These are phyloP conservation scores for Leccinum disarticulatum DNA, from an alignment of 768 basidiomycete species.

Conservation along the genomic window DNA sequence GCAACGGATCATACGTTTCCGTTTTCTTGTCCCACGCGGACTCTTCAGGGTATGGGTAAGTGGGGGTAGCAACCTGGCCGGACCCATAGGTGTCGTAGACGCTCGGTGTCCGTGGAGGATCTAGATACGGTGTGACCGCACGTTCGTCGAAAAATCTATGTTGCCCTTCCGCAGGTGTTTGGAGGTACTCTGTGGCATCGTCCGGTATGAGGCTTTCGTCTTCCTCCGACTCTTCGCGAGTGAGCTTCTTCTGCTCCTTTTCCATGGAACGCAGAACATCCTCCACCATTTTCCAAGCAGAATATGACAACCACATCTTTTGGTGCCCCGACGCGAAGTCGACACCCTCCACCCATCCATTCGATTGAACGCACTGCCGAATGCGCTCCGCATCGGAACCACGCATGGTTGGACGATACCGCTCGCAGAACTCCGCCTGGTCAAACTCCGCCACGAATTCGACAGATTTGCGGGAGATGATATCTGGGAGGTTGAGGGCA, in stretches of 20 bases:
- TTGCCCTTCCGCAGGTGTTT: conserved; percentile 29
- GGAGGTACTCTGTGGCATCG: conserved; percentile 43
- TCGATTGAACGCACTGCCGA: conserved; percentile 47
- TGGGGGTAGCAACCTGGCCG: conserved; percentile 23
- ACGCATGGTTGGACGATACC: conserved; percentile 51
- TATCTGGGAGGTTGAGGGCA: conserved; percentile 51
- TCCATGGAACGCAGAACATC: conserved; percentile 52
- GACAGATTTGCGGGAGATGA: conserved; percentile 45
- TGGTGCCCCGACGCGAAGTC: conserved; percentile 55
- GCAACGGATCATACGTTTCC: conserved; percentile 28
- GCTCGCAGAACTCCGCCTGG: conserved; percentile 49
- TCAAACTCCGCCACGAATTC: conserved; percentile 55
- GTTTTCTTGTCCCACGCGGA: conserved; percentile 46
- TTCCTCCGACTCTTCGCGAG: conserved; percentile 42
- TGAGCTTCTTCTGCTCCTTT: conserved; percentile 46
- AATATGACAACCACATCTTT: conserved; percentile 56
- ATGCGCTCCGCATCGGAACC: conserved; percentile 49
- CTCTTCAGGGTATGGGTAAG: conserved; percentile 35
- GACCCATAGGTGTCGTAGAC: conserved; percentile 26
- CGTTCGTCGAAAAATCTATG: conserved; percentile 35
- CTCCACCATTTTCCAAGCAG: conserved; percentile 61
- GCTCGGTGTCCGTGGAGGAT: conserved; percentile 31
- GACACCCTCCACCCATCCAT: conserved; percentile 52
- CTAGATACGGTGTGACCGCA: conserved; percentile 28
- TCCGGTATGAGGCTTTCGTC: conserved; percentile 44